phyloP scores from a whole-genome alignment of 768 basidiomycete species.

The Pleurotus citrinopileatus region DNA sequence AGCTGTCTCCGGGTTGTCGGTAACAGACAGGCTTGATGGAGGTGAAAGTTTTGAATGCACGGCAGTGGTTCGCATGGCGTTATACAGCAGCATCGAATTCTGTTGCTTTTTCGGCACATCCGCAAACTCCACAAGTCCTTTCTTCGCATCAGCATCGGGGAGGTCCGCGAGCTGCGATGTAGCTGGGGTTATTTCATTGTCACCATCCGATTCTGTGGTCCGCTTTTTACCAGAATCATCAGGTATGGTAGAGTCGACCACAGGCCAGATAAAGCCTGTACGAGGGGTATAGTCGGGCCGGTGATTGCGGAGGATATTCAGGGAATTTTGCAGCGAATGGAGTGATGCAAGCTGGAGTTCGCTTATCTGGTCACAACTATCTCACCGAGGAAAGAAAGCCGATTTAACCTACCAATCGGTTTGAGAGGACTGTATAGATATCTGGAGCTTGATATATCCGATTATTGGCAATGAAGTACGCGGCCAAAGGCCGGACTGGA shows the following conservation, averaged over 20 bases:
- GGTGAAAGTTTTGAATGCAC: conserved; percentile 59
- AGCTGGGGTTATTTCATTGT: conserved; percentile 23
- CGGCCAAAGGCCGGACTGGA: conserved; percentile 72
- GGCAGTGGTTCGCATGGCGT: conserved; percentile 81
- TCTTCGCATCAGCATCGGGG: conserved; percentile 20
- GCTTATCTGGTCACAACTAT: not conserved
- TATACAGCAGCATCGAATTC: conserved; percentile 65
- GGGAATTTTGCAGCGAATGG: conserved; percentile 70
- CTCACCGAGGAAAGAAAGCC: conserved; percentile 1
- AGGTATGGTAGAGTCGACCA: conserved; percentile 52
- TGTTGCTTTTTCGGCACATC: conserved; percentile 52
- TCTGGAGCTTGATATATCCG: conserved; percentile 88
- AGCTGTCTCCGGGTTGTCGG: conserved; percentile 28
- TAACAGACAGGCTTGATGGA: conserved; percentile 32
- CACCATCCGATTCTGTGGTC: not conserved
- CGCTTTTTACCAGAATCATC: conserved; percentile 41
- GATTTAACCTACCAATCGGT: conserved; percentile 60
- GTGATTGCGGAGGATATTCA: conserved; percentile 69
- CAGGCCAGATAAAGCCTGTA: conserved; percentile 84
- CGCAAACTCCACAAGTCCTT: conserved; percentile 17
- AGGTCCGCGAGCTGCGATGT: conserved; percentile 19
- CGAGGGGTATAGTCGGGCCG: conserved; percentile 83
- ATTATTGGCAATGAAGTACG: conserved; percentile 87
- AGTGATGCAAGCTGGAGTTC: conserved; percentile 59
- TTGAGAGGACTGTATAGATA: conserved; percentile 79